Evolutionary conservation across 208 protist genomes (phyloP).

Genomic region (Leishmania aethiopica): DNA sequence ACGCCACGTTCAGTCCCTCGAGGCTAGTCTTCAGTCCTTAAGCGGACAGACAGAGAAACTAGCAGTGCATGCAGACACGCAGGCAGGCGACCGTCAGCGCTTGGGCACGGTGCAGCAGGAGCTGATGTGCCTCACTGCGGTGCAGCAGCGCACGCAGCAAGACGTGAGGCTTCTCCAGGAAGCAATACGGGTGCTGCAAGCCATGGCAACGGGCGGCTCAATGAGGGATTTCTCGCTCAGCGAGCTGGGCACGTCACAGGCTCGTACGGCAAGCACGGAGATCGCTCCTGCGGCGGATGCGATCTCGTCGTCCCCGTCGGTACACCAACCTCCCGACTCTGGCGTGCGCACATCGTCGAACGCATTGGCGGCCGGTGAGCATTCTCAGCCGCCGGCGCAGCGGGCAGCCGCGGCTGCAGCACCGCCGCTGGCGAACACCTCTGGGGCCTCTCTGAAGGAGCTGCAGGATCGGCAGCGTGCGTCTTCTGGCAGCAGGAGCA

Average conservation of each 20-base stretch:
- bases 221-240: slow-evolving; percentile 15
- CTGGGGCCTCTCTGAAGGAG: background rate
- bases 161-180: slow-evolving; percentile 26
- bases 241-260: slow-evolving; percentile 11
- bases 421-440: background rate
- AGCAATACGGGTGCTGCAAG: slow-evolving; percentile 10
- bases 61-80: slow-evolving; percentile 11
- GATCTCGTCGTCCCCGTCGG: slow-evolving; percentile 29
- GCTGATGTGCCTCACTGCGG: slow-evolving; percentile 11
- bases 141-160: slow-evolving; percentile 23
- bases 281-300: slow-evolving; percentile 20
- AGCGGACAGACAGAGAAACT: slow-evolving; percentile 16
- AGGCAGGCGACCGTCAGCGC: slow-evolving; percentile 11
- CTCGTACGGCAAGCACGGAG: slow-evolving; percentile 35
- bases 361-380: background rate
- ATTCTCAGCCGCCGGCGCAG: background rate
- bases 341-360: background rate
- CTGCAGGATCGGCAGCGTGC: slow-evolving; percentile 19
- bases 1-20: slow-evolving; percentile 11
- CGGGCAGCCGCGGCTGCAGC: background rate
- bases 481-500: slow-evolving; percentile 13
- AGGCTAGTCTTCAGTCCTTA: slow-evolving; percentile 20
- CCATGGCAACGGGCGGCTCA: background rate
- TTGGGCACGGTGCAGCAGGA: slow-evolving; percentile 28
- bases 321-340: slow-evolving; percentile 7